Evolutionary conservation across 192 early-diverging fungal genomes (phyloP), one percentile per base, ranked within the genome.

Genomic region (Diversispora epigaea): DNA sequence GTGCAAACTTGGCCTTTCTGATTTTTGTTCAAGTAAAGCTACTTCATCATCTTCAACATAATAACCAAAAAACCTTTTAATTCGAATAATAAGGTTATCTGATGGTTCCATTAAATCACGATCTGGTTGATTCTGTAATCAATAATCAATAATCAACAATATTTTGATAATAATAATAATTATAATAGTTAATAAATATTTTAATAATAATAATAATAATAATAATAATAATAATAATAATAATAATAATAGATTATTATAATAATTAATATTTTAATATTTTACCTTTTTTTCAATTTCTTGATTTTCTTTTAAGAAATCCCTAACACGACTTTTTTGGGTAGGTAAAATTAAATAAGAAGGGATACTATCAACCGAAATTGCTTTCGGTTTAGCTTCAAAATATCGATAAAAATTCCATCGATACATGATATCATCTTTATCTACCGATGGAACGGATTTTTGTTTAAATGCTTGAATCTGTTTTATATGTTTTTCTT

Each of bases 341-440:
- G 81, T 83, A 40, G 70, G 72, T 17, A 82, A 65, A 8, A 84
- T 77, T 40, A 85, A 81, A 43, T 75, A 78, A 25, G 79, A 73
- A 32, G 85, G 84, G 3, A 86, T 80, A 9, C 62, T 78, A 22
- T 79, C 79, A 5, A 85, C 70, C 6, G 83, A 78, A 25, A 86
- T 67, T 7, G 76, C 77, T 69, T 81, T 85, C 11, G 88, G 86
- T 21, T 82, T 76, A 0, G 85, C 77, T 39, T 79, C 81, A n/a
- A 88, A 81, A 63, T 83, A 88, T 50, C 77, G 77, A 32, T 82
- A 85, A 39, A 82, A 58, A 61, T 86, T 88, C 82, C 83, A 85
- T 21, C 83, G 70, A 77, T 85, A 82, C 14, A 82, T 77, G 14
- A 86, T 68, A 68, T 69, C 76, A 10, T 74, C 81, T 50, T 56